These are phyloP conservation scores for Tetragonia tetragonoides DNA, from an alignment of 148 eudicot genomes.

Conservation along the genomic window DNA sequence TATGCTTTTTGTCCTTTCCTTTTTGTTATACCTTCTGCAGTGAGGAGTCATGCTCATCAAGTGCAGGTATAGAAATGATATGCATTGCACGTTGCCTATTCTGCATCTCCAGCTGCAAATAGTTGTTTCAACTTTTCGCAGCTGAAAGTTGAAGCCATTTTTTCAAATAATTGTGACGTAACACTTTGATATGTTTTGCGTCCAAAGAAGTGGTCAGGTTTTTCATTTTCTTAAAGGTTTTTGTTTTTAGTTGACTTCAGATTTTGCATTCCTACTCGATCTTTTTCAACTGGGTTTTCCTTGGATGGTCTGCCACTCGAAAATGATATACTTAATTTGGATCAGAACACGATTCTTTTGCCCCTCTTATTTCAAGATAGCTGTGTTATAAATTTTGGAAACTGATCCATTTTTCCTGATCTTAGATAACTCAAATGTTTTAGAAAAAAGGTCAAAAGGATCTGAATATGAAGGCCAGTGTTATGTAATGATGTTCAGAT, in stretches of 20 bases:
- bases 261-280: not conserved
- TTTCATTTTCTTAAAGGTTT: not conserved
- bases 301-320: not conserved
- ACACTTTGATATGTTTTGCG: not conserved
- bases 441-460: slow-evolving; percentile 4
- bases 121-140: not conserved
- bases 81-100: slow-evolving; percentile 1
- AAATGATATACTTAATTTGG: not conserved
- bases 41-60: slow-evolving; percentile 34
- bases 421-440: not conserved
- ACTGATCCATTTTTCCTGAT: not conserved
- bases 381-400: too few relatives aligned
- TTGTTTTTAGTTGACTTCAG: not conserved
- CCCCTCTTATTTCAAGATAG: not conserved
- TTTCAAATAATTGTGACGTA: not conserved
- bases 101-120: not conserved
- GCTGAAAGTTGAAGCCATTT: slow-evolving; percentile 3
- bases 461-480: not conserved
- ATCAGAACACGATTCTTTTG: not conserved
- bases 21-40: slow-evolving; percentile 18
- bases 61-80: slow-evolving; percentile 25
- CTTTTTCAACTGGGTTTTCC: not conserved
- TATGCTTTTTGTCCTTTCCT: slow-evolving; percentile 9
- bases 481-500: not conserved
- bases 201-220: not conserved